Percentiles rank a stretch among this genome's conserved stretches.
Conservation (phyloP, 805 yeast genomes). For the Ogataea naganishii region DNA sequence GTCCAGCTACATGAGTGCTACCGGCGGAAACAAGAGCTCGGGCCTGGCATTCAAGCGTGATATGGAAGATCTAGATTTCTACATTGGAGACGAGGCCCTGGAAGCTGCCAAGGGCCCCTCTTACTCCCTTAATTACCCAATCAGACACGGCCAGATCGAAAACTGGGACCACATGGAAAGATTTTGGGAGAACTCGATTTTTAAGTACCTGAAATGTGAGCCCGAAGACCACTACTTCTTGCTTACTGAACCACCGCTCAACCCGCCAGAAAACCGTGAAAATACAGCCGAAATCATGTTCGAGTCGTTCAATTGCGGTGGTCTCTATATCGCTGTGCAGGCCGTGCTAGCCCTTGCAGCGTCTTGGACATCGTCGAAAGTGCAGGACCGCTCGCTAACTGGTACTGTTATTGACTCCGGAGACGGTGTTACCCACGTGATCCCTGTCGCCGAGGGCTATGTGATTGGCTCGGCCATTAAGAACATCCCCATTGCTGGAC, state of each 20-base stretch:
- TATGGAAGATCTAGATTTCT: slow-evolving; percentile 89
- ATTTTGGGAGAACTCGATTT: slow-evolving; percentile 96
- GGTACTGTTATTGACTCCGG: slow-evolving; percentile 99
- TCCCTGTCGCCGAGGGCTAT: slow-evolving; percentile 98
- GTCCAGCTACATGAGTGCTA: slow-evolving; percentile 32
- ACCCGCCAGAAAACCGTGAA: slow-evolving; percentile 99
- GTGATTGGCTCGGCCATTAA: slow-evolving; percentile 97
- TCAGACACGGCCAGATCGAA: slow-evolving; percentile 96
- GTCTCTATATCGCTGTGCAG: slow-evolving; percentile 96
- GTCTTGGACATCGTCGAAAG: slow-evolving; percentile 96
- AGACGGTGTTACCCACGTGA: slow-evolving; percentile 98
- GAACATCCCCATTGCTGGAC: slow-evolving; percentile 96
- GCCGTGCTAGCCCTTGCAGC: slow-evolving; percentile 98
- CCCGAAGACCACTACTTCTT: slow-evolving; percentile 98
- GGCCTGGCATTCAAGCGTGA: slow-evolving; percentile 85
- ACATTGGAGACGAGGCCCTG: slow-evolving; percentile 92
- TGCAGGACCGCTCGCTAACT: slow-evolving; percentile 87
- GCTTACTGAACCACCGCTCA: slow-evolving; percentile 95
- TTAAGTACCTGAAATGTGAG: slow-evolving; percentile 93
- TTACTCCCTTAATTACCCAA: slow-evolving; percentile 84
- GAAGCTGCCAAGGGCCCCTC: slow-evolving; percentile 86
- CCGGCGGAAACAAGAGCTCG: slow-evolving; percentile 35
- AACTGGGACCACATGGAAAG: slow-evolving; percentile 99
- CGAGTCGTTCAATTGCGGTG: slow-evolving; percentile 98
- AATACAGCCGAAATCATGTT: slow-evolving; percentile 98